Evolutionary conservation across 2,329 filamentous ascomycete genomes (phyloP).

Genomic region (Trichoderma sp.): DNA sequence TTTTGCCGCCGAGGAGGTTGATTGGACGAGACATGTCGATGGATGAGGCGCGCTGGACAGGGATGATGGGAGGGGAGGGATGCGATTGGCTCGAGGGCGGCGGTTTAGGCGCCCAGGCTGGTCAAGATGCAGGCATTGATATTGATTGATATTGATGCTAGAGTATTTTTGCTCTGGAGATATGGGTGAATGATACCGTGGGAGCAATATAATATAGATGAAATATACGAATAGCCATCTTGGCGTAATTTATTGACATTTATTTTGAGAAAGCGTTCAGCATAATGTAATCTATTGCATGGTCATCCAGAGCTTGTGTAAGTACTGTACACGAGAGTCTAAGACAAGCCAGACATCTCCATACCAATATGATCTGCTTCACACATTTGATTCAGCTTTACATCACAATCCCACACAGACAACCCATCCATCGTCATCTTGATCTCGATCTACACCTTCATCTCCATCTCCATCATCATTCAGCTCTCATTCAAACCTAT

Average conservation of each 20-base stretch:
- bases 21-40: slow-evolving; percentile 7
- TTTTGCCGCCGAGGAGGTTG: neutral
- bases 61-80: neutral
- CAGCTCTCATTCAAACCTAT: neutral
- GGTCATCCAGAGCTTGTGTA: neutral
- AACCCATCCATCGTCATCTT: neutral
- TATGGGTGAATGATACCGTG: neutral
- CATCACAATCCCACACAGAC: neutral
- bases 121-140: neutral
- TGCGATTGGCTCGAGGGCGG: slow-evolving; percentile 4
- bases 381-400: neutral
- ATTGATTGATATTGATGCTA: neutral
- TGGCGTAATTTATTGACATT: neutral
- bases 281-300: neutral
- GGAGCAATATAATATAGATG: neutral
- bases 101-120: slow-evolving; percentile 1
- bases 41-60: neutral
- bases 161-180: neutral
- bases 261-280: neutral
- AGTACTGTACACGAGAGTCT: neutral
- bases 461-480: neutral
- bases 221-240: neutral
- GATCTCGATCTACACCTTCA: neutral
- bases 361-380: neutral
- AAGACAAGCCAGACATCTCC: neutral